Evolutionary conservation across 768 basidiomycete genomes (phyloP).

Genomic region (Hypsizygus marmoreus): DNA sequence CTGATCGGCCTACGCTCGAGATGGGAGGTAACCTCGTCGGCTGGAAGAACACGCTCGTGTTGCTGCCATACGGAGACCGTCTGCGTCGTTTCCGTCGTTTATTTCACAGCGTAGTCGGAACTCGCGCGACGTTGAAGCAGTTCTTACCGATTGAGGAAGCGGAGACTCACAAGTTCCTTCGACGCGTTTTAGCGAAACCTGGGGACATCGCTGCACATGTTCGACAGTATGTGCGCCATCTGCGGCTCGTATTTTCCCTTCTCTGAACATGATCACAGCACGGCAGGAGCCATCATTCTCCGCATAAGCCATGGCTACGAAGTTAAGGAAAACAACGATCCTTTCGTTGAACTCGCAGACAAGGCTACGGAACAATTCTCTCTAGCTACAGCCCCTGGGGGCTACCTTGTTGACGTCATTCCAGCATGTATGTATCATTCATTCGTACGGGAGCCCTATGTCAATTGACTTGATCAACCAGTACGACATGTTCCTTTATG

Average conservation of each 20-base stretch:
- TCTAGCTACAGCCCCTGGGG: constrained; percentile 52
- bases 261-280: constrained; percentile 28
- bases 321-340: constrained; percentile 50
- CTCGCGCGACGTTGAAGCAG: constrained; percentile 39
- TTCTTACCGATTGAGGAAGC: constrained; percentile 46
- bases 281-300: constrained; percentile 54
- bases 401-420: constrained; percentile 52
- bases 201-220: constrained; percentile 47
- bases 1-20: constrained; percentile 60
- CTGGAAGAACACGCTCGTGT: constrained; percentile 57
- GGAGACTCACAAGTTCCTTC: constrained; percentile 50
- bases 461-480: constrained; percentile 21
- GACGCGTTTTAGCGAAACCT: constrained; percentile 48
- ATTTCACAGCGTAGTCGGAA: constrained; percentile 55
- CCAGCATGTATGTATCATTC: constrained; percentile 43
- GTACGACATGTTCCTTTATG: constrained; percentile 62
- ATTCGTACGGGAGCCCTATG: background rate
- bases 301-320: constrained; percentile 58
- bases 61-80: constrained; percentile 59
- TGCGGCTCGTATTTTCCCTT: constrained; percentile 3
- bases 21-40: constrained; percentile 60
- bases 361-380: constrained; percentile 57
- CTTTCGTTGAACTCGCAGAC: constrained; percentile 54
- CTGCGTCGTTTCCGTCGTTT: constrained; percentile 55
- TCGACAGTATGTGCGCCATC: constrained; percentile 42